Base-by-base conservation (phyloP, 2,329 filamentous ascomycete species). In the Colletotrichum paranaense region DNA sequence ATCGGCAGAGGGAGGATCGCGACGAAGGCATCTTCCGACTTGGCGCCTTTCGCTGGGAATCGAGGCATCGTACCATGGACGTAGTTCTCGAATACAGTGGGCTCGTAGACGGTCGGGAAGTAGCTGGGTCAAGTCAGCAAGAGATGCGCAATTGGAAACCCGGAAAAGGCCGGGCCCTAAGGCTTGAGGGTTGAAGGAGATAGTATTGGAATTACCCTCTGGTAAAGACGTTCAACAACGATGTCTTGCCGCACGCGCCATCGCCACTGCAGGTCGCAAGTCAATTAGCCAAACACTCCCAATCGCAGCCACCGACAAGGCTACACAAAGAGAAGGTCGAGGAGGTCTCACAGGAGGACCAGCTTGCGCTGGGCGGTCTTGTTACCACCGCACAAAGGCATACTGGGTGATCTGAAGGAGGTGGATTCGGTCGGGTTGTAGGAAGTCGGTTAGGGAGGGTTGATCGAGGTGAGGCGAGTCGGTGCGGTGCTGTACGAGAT, bases 1-100 rank as follows among this genome's bases (percentile, higher is more conserved):
- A 52, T 52, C 35, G 42, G 42, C 35, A 16, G 35, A n/a, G 14
- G 22, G 46, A n/a, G 30, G 26, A 28, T 63, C 24, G 59, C 46
- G 52, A 56, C n/a, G 22, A 11, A 3, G 9, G 42, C 57, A 19
- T 24, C 24, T 16, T 38, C 2, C 26, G 60, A 19, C 65, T 52
- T 6, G 38, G 57, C 22, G 46, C 46, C 14, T 19, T 55, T 55
- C 46, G 62, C 28, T 3, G 14, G 12, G 52, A 55, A 30, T n/a
- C 19, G 53, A 26, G 22, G 52, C 2, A 72, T 65, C 89, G 81
- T 89, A 97, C 94, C 95, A 83, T 99, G 96, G 76, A 99, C 96
- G 84, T 98, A 99, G 85, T 99, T 99, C 84, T 99, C 96, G 84
- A 98, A 98, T 76, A 98, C 96, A 46, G 96, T 99, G 67, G 97